Evolutionary conservation across 495 filamentous ascomycete genomes (phyloP).

Genomic region (Saxophila tyrrhenica): DNA sequence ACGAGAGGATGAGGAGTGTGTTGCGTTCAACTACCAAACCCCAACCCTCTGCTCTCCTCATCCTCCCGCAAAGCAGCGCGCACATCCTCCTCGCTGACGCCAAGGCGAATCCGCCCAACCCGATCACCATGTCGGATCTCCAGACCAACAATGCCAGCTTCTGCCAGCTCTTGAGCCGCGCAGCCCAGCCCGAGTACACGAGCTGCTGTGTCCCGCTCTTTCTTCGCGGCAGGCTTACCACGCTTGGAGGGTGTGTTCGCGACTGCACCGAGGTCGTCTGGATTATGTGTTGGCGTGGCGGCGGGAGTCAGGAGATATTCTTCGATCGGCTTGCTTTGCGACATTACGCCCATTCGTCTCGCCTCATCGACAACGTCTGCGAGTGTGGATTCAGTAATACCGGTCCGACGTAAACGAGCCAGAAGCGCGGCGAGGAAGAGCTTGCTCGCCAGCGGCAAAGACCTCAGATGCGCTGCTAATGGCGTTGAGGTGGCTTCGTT

Average conservation of each 20-base stretch:
- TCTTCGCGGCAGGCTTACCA: slow-evolving; percentile 18
- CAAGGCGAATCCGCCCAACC: slow-evolving; percentile 72
- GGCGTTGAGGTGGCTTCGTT: slow-evolving; percentile 88
- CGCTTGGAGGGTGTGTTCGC: slow-evolving; percentile 23
- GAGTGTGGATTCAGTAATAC: slow-evolving; percentile 73
- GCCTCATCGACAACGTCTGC: slow-evolving; percentile 91
- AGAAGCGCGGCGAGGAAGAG: slow-evolving; percentile 74
- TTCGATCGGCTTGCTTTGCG: slow-evolving; percentile 33
- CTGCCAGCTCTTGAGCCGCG: slow-evolving; percentile 71
- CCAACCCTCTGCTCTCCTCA: slow-evolving; percentile 67
- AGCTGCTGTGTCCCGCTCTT: slow-evolving; percentile 27
- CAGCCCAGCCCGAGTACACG: slow-evolving; percentile 56
- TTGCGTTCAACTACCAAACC: slow-evolving; percentile 21
- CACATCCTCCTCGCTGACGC: slow-evolving; percentile 83
- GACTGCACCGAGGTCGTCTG: background rate
- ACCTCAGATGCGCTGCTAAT: slow-evolving; percentile 73
- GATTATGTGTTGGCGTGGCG: background rate
- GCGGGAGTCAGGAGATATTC: slow-evolving; percentile 22
- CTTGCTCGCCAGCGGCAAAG: slow-evolving; percentile 69
- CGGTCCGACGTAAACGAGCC: slow-evolving; percentile 66
- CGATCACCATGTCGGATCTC: slow-evolving; percentile 70
- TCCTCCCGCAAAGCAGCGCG: slow-evolving; percentile 80
- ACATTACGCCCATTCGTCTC: slow-evolving; percentile 56
- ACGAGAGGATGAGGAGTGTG: background rate
- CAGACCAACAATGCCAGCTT: slow-evolving; percentile 74